These are phyloP conservation scores for Torrubiella hemipterigena DNA, from an alignment of 2,329 filamentous ascomycete genomes.

Conservation along the genomic window DNA sequence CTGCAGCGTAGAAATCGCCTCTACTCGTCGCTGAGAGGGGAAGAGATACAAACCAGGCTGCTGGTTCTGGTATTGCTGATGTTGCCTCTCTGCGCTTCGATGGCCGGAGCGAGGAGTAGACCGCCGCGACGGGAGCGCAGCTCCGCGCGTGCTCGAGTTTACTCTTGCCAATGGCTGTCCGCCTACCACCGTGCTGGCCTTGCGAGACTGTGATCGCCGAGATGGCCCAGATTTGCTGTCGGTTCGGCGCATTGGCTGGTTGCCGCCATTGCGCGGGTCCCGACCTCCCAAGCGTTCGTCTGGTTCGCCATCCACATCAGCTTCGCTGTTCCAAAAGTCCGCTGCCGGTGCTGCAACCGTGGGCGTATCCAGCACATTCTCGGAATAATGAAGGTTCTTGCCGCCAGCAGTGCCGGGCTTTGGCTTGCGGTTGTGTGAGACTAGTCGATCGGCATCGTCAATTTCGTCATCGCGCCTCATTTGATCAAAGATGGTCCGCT, in stretches of 20 bases:
- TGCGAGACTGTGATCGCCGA: conserved; percentile 44
- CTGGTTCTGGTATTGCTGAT: conserved; percentile 21
- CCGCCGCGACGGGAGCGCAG: conserved; percentile 17
- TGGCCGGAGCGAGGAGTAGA: conserved; percentile 17
- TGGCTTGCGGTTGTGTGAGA: conserved; percentile 68
- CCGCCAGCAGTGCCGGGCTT: conserved; percentile 64
- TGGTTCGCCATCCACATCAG: conserved; percentile 44
- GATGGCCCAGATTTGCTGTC: conserved; percentile 39
- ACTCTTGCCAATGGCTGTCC: conserved; percentile 32
- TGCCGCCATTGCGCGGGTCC: conserved; percentile 38
- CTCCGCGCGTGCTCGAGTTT: conserved; percentile 31
- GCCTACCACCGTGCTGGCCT: conserved; percentile 32
- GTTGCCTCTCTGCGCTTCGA: conserved; percentile 19
- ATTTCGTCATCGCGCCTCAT: conserved; percentile 80
- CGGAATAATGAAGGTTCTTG: conserved; percentile 83
- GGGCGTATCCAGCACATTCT: conserved; percentile 72
- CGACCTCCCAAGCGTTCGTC: conserved; percentile 35
- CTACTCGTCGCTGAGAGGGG: conserved; percentile 44
- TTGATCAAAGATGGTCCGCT: conserved; percentile 80
- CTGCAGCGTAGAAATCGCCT: conserved; percentile 60
- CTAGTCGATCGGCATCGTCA: conserved; percentile 82
- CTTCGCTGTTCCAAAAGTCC: conserved; percentile 64
- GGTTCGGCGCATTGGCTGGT: conserved; percentile 34
- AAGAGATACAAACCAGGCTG: conserved; percentile 39
- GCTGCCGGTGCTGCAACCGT: conserved; percentile 26